Conservation (phyloP, 1,284 basidiomycete genomes). For the Ganoderma leucocontextum region DNA sequence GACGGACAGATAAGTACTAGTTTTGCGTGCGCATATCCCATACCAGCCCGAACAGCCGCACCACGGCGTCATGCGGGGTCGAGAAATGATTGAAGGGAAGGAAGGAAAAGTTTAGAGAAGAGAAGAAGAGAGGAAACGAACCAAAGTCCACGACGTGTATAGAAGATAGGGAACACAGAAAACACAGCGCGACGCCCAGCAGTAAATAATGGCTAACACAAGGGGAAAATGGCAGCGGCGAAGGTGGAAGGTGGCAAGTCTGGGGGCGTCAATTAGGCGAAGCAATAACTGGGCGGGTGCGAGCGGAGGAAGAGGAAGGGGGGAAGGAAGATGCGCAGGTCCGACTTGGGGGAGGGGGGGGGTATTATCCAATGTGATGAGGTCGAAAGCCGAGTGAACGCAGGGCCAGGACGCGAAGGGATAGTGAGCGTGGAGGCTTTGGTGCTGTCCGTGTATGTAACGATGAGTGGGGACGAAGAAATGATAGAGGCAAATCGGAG, state of each 20-base stretch:
- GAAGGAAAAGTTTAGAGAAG: background rate
- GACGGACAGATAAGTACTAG: background rate
- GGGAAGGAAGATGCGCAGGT: background rate
- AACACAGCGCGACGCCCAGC: conserved; percentile 22
- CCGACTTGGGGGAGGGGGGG: background rate
- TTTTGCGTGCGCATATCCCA: conserved; percentile 6
- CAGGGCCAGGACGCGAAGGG: background rate
- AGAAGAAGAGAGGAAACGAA: background rate
- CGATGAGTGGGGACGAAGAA: background rate
- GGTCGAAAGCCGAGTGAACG: conserved; percentile 3
- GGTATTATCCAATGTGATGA: background rate
- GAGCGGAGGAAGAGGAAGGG: background rate
- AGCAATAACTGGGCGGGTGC: background rate
- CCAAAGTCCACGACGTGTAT: conserved; percentile 3
- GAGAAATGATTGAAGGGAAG: background rate
- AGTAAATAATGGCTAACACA: conserved; percentile 10
- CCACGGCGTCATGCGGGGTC: background rate
- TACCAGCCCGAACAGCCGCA: background rate
- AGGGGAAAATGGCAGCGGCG: background rate
- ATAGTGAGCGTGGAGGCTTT: conserved; percentile 10
- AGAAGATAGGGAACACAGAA: conserved; percentile 4
- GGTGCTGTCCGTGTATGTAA: conserved; percentile 1
- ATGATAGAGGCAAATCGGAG: background rate
- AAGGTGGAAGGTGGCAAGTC: background rate
- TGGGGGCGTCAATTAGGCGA: conserved; percentile 5